A percentile compares a stretch with the other conserved stretches of the same genome.
These are phyloP conservation scores for Solanum acaule DNA, from an alignment of 257 asterid species.

Conservation along the genomic window DNA sequence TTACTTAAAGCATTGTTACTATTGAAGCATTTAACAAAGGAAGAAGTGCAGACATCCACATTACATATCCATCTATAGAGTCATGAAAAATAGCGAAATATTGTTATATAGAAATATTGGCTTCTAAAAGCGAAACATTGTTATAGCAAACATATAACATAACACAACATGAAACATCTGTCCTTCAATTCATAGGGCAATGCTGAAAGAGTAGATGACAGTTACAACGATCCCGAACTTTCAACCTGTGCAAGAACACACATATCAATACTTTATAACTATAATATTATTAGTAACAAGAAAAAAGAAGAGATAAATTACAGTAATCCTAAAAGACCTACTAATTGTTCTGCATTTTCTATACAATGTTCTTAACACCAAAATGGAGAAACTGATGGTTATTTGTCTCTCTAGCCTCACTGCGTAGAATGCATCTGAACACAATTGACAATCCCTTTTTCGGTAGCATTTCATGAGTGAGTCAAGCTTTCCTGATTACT, in stretches of 20 bases:
- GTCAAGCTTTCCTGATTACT: background rate
- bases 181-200: background rate
- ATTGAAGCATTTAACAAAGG: background rate
- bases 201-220: background rate
- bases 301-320: too few relatives aligned
- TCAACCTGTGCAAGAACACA: slow-evolving; percentile 22
- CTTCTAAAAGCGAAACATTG: background rate
- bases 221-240: background rate
- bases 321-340: too few relatives aligned
- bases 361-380: background rate
- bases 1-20: background rate
- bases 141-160: background rate
- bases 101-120: background rate
- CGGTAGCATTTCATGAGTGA: background rate
- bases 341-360: background rate
- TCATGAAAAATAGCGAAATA: background rate
- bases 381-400: background rate
- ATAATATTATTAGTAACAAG: background rate
- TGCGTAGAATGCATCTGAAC: background rate
- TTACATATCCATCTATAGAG: background rate
- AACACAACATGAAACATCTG: background rate
- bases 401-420: background rate
- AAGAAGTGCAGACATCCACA: background rate
- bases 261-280: background rate
- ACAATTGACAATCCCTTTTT: too few relatives aligned